Conservation (phyloP, 140 eudicot genomes). For the Senecio squalidus region DNA sequence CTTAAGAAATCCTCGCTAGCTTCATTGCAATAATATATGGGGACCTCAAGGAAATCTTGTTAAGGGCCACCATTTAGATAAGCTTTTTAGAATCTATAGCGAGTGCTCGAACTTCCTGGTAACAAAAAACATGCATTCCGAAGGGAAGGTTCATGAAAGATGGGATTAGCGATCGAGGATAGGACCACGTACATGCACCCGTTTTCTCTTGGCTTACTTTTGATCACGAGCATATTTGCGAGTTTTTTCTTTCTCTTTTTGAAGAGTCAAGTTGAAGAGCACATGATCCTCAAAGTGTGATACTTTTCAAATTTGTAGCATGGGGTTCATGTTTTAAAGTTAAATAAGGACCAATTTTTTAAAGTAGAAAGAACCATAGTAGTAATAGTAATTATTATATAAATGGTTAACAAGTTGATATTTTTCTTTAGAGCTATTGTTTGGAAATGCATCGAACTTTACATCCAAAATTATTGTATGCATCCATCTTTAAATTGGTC, state of each 20-base stretch:
- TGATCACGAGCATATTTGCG: slow-evolving; percentile 22
- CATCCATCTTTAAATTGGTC: too few species aligned
- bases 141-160: slow-evolving; percentile 14
- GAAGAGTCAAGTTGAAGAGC: slow-evolving; percentile 25
- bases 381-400: too few species aligned
- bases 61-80: slow-evolving; percentile 24
- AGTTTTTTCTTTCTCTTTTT: slow-evolving; percentile 10
- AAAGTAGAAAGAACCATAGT: not conserved
- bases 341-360: not conserved
- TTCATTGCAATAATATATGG: not conserved
- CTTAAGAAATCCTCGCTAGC: not conserved
- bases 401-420: too few species aligned
- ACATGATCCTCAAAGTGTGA: slow-evolving; percentile 23
- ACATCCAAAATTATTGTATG: too few species aligned
- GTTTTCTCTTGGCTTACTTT: slow-evolving; percentile 20
- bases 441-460: too few species aligned
- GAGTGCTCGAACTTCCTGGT: not conserved
- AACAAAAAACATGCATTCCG: not conserved
- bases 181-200: slow-evolving; percentile 32
- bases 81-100: slow-evolving; percentile 14
- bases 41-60: slow-evolving; percentile 13
- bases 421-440: too few species aligned
- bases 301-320: slow-evolving; percentile 15
- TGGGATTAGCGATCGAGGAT: not conserved
- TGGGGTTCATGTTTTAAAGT: not conserved